Conservation (phyloP, 148 eudicot species). For the Agrostemma githago region DNA sequence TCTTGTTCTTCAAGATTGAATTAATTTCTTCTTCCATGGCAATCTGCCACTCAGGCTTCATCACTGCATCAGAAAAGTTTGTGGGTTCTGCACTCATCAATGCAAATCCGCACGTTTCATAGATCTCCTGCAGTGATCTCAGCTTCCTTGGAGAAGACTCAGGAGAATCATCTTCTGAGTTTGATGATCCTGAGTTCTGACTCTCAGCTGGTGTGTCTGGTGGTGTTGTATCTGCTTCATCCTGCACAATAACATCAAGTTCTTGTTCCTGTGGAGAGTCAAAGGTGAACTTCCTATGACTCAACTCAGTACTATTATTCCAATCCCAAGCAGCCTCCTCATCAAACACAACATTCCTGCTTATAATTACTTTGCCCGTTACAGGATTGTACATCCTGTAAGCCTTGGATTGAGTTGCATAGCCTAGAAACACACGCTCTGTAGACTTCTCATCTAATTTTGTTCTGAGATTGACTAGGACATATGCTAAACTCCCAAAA, state of each 20-base stretch:
- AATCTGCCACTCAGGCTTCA: background rate
- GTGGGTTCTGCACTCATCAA: background rate
- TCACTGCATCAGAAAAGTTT: background rate
- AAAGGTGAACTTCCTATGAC: no score
- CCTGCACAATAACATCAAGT: no score
- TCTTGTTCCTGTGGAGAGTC: no score
- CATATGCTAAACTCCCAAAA: no score
- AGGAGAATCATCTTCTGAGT: background rate
- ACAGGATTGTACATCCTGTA: slow-evolving; percentile 19
- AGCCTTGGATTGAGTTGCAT: slow-evolving; percentile 15
- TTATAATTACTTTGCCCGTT: slow-evolving; percentile 15
- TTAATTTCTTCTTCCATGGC: no score
- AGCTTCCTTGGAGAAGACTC: background rate
- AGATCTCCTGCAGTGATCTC: no score
- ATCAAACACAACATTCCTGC: slow-evolving; percentile 16
- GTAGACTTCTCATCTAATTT: slow-evolving; percentile 21
- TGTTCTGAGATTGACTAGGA: no score
- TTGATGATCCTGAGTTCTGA: background rate
- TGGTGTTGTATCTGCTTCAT: no score
- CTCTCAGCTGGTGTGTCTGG: background rate
- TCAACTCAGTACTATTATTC: background rate
- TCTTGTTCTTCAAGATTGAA: no score
- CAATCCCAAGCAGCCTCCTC: slow-evolving; percentile 6
- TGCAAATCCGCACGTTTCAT: no score
- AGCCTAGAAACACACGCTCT: slow-evolving; percentile 23